These are phyloP conservation scores for Murraya koenigii DNA, from an alignment of 345 rosid genomes.

Conservation along the genomic window DNA sequence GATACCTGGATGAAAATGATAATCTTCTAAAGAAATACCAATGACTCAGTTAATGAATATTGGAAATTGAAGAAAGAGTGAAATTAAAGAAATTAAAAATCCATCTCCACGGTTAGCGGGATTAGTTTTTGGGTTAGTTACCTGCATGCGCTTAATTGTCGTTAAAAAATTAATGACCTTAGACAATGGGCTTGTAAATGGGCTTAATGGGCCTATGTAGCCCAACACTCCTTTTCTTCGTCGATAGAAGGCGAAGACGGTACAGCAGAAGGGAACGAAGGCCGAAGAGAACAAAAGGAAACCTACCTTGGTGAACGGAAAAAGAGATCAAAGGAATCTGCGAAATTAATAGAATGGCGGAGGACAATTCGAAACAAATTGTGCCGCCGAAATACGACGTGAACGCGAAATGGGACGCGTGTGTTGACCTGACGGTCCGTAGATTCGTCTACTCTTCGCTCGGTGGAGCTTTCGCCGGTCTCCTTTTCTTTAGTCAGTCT, in stretches of 20 bases:
- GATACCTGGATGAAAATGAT: no score
- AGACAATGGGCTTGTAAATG: not conserved
- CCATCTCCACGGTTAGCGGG: not conserved
- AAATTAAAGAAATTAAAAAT: no score
- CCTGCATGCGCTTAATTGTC: not conserved
- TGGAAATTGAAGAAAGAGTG: not conserved
- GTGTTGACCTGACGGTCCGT: conserved; percentile 82
- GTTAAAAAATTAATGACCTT: not conserved
- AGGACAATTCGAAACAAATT: conserved; percentile 22
- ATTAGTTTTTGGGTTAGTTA: not conserved
- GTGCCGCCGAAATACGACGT: conserved; percentile 45
- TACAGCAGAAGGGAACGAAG: not conserved
- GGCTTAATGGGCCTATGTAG: not conserved
- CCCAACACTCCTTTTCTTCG: not conserved
- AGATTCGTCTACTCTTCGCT: conserved; percentile 79
- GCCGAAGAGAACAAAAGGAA: not conserved
- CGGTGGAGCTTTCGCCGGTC: conserved; percentile 80
- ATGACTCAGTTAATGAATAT: no score
- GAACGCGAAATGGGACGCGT: conserved; percentile 87
- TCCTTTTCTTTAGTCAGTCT: conserved; percentile 79
- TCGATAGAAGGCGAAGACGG: not conserved
- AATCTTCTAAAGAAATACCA: no score
- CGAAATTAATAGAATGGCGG: conserved; percentile 31
- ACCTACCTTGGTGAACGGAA: not conserved
- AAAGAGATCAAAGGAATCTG: not conserved